phyloP scores from a whole-genome alignment of 768 basidiomycete species.

The Suillus clintonianus region DNA sequence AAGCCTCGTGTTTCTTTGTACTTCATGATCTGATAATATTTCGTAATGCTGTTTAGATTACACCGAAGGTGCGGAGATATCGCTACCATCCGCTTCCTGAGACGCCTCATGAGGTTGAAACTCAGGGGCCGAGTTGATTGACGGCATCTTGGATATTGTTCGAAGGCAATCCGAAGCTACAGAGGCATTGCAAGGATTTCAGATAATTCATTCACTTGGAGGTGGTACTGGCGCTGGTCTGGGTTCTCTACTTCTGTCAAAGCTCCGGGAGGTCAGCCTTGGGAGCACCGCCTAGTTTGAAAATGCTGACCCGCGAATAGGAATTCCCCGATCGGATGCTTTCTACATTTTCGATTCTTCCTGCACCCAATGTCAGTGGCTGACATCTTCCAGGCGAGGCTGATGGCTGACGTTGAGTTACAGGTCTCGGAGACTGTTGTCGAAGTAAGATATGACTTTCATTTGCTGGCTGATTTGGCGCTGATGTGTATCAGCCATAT shows the following conservation, averaged over 20 bases:
- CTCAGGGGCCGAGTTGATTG: slow-evolving; percentile 87
- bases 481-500: slow-evolving; percentile 57
- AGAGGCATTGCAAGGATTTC: slow-evolving; percentile 90
- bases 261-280: slow-evolving; percentile 70
- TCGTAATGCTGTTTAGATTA: slow-evolving; percentile 56
- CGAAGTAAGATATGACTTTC: slow-evolving; percentile 39
- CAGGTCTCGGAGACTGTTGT: slow-evolving; percentile 52
- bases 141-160: slow-evolving; percentile 79
- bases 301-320: slow-evolving; percentile 40
- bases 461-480: not conserved
- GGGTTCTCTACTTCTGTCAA: slow-evolving; percentile 77
- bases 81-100: not conserved
- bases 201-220: slow-evolving; percentile 86
- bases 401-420: slow-evolving; percentile 12
- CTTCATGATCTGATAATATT: slow-evolving; percentile 4
- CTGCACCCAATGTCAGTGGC: slow-evolving; percentile 52
- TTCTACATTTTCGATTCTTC: slow-evolving; percentile 54
- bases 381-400: not conserved
- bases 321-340: slow-evolving; percentile 56
- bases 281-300: not conserved
- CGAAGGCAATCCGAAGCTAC: slow-evolving; percentile 80
- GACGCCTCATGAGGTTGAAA: not conserved
- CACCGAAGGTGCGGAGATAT: slow-evolving; percentile 67
- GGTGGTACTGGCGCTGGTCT: slow-evolving; percentile 90
- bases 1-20: slow-evolving; percentile 32